Evolutionary conservation across 305 asterid species (phyloP).

Genomic region (Solanum chacoense): DNA sequence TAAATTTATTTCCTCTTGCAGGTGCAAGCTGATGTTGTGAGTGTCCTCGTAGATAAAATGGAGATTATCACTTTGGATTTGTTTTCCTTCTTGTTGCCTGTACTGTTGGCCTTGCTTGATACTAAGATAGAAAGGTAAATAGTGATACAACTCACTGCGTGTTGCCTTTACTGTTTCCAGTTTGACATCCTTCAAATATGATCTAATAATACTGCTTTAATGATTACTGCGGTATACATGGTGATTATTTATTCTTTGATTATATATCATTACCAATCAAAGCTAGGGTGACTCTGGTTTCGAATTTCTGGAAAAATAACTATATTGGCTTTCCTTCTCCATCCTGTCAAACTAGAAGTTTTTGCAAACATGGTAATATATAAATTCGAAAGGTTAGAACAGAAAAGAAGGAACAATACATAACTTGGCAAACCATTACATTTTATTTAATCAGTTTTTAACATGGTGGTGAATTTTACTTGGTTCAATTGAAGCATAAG

Average conservation of each 20-base stretch:
- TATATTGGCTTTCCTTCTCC: not conserved
- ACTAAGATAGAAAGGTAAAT: conserved; percentile 79
- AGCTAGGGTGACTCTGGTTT: not conserved
- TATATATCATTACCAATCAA: not conserved
- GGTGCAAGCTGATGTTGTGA: conserved; percentile 62
- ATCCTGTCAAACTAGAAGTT: not conserved
- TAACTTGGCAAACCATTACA: not conserved
- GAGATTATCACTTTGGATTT: conserved; percentile 69
- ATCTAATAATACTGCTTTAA: not conserved
- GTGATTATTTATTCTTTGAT: not conserved
- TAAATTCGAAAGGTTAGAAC: not conserved
- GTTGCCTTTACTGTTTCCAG: not conserved
- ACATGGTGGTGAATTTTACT: not conserved
- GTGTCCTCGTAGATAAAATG: conserved; percentile 56
- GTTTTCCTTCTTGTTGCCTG: conserved; percentile 85
- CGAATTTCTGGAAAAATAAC: not conserved
- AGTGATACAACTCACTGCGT: not conserved
- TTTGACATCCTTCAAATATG: conserved; percentile 1
- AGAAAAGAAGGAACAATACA: not conserved
- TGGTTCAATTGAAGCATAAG: not conserved
- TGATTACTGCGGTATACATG: not conserved
- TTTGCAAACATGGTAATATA: not conserved
- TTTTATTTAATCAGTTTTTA: not conserved
- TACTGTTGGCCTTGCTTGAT: conserved; percentile 69
- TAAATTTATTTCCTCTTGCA: conserved; percentile 19